Conservation (phyloP, 139 green algal species). For the Coccomyxa sp. region DNA sequence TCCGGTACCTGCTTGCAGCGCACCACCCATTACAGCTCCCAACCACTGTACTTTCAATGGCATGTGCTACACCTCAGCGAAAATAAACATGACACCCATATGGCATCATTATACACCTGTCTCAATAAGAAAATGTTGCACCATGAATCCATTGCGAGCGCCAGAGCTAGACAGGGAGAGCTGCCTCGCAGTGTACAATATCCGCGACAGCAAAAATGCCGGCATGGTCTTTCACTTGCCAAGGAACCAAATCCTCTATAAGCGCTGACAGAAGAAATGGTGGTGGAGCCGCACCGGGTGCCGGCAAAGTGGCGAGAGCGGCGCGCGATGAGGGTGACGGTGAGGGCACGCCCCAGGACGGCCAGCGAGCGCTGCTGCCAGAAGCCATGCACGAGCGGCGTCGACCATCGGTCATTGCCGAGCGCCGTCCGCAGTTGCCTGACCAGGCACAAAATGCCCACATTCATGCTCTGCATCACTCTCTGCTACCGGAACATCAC, state of each 20-base stretch:
- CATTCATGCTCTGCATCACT: not conserved
- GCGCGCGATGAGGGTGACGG: conserved; percentile 79
- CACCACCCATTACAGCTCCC: not conserved
- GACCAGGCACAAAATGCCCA: not conserved
- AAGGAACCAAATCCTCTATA: no score
- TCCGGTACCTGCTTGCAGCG: conserved; percentile 59
- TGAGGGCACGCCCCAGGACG: conserved; percentile 76
- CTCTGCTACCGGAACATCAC: no score
- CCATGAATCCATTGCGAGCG: not conserved
- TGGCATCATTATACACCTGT: no score
- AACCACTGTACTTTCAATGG: not conserved
- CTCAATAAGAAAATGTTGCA: no score
- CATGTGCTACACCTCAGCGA: not conserved
- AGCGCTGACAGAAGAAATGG: no score
- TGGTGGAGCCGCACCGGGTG: conserved; percentile 46
- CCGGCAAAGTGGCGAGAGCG: conserved; percentile 92
- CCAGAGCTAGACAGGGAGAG: not conserved
- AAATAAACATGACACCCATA: not conserved
- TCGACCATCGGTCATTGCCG: conserved; percentile 59
- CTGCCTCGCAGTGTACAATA: not conserved
- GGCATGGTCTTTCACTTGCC: not conserved
- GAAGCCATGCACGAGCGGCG: conserved; percentile 89
- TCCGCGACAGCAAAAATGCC: not conserved
- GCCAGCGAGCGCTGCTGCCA: conserved; percentile 80
- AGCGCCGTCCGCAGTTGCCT: conserved; percentile 52